phyloP scores from a whole-genome alignment of 163 green algal species.

The Trebouxia gelatinosa region DNA sequence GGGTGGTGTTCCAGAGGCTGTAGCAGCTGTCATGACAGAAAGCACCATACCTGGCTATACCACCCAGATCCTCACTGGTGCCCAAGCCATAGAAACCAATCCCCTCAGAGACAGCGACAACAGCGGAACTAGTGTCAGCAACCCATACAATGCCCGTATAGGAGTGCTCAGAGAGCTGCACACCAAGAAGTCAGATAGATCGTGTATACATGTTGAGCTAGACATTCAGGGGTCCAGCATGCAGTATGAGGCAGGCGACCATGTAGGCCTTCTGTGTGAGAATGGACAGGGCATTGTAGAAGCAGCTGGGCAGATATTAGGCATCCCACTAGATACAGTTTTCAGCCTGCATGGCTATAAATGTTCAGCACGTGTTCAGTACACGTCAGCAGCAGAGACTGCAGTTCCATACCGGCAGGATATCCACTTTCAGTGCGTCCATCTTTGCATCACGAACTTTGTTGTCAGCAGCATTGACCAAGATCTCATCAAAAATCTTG shows the following conservation, averaged over 20 bases:
- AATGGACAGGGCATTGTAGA: constrained; percentile 77
- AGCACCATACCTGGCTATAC: constrained; percentile 49
- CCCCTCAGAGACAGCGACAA: constrained; percentile 6
- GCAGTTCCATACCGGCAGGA: no score
- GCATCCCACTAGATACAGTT: constrained; percentile 57
- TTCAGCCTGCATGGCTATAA: constrained; percentile 54
- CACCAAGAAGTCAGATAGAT: constrained; percentile 64
- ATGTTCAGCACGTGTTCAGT: background rate
- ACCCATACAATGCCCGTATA: constrained; percentile 55
- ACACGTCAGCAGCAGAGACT: background rate
- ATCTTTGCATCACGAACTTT: constrained; percentile 88
- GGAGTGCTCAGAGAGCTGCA: constrained; percentile 77
- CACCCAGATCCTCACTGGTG: constrained; percentile 53
- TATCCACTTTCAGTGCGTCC: no score
- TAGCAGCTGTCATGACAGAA: constrained; percentile 12
- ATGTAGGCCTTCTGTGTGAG: constrained; percentile 72
- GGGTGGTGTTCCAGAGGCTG: background rate
- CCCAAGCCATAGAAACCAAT: constrained; percentile 22
- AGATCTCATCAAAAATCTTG: constrained; percentile 99
- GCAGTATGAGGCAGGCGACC: constrained; percentile 84
- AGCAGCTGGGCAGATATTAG: constrained; percentile 61
- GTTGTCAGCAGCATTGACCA: constrained; percentile 99
- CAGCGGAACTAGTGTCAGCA: background rate
- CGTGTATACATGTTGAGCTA: constrained; percentile 92
- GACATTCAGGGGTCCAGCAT: constrained; percentile 59